Evolutionary conservation across 176 grass and related monocot genomes (phyloP), one percentile per base, ranked within the genome.

Genomic region (Neostapfia colusana): DNA sequence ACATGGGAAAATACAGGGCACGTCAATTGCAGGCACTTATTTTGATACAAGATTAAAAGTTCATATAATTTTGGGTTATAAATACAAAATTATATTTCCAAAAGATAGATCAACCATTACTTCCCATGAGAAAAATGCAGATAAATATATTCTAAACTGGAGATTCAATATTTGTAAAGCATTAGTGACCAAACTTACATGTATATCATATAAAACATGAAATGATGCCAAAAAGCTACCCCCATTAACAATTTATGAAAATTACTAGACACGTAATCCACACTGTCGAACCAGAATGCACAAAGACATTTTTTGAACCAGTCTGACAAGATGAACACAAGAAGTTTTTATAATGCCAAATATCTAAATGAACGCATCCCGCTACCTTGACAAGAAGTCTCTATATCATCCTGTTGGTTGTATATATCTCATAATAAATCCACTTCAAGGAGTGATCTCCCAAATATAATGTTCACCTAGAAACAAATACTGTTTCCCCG

Each of bases 161-260:
- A 66, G 31, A 58, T 0, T 68, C 3, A 13, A 36, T 26, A 44
- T 14, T 38, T 57, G 57, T 49, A 53, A 21, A 66, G 23, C 42
- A 73, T 16, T 46, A 51, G 44, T 14, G 35, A 25, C 14, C 0
- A 77, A 77, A 37, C 27, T 10, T 65, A 72, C 58, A 62, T 38
- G 40, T 10, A 78, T 66, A 83, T 59, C 37, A 54, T 13, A 69
- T 79, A n/a, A 23, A 65, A 64, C 72, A 11, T 82, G 48, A 59
- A 49, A 72, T 31, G 18, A 2, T 67, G 44, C 37, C 17, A 9
- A 75, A 31, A 3, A 60, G 1, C n/a, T 20, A 60, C 23, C 0
- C 42, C 51, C 7, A 25, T 24, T 26, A 75, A 75, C 1, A 74
- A 12, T 59, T 36, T 25, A 23, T 11, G 63, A 41, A 63, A 0